A percentile compares a stretch with the other conserved stretches of the same genome.
Evolutionary conservation across 805 yeast species (phyloP).

Genomic region (Cyberlindnera meyerae): DNA sequence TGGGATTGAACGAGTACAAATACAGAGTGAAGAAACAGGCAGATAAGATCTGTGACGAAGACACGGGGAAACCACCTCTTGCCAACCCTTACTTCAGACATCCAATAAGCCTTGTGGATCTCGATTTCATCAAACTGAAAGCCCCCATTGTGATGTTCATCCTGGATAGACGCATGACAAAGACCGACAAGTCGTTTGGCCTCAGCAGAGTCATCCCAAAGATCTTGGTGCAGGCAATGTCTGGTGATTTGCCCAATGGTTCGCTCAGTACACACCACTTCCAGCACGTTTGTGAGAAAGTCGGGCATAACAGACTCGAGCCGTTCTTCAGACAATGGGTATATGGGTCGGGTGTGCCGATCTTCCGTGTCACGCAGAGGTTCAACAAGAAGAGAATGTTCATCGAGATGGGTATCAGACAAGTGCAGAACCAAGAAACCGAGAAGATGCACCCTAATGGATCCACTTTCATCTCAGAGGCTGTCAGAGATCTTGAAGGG

Average conservation of each 20-base stretch:
- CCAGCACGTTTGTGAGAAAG: slow-evolving; percentile 91
- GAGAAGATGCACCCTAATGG: slow-evolving; percentile 31
- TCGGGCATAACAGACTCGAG: slow-evolving; percentile 79
- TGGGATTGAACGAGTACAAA: slow-evolving; percentile 82
- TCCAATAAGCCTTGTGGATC: slow-evolving; percentile 59
- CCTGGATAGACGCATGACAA: slow-evolving; percentile 88
- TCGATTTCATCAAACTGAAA: slow-evolving; percentile 68
- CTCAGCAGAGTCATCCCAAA: slow-evolving; percentile 88
- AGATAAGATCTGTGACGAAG: slow-evolving; percentile 66
- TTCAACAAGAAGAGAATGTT: slow-evolving; percentile 92
- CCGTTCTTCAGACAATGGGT: slow-evolving; percentile 92
- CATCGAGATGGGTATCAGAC: slow-evolving; percentile 91
- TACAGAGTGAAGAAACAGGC: slow-evolving; percentile 61
- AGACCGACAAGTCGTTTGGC: slow-evolving; percentile 92
- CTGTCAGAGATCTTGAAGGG: slow-evolving; percentile 22
- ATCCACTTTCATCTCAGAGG: slow-evolving; percentile 35
- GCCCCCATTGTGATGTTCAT: slow-evolving; percentile 83
- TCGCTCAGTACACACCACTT: slow-evolving; percentile 78
- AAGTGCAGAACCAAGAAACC: slow-evolving; percentile 68
- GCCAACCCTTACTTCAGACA: slow-evolving; percentile 61
- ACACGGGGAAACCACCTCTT: slow-evolving; percentile 76
- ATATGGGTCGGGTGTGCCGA: slow-evolving; percentile 81
- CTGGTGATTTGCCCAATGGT: slow-evolving; percentile 82
- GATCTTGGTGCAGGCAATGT: slow-evolving; percentile 88
- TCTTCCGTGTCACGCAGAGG: slow-evolving; percentile 81